Conservation (phyloP, 306 rosid genomes). For the Sicyos edulis region DNA sequence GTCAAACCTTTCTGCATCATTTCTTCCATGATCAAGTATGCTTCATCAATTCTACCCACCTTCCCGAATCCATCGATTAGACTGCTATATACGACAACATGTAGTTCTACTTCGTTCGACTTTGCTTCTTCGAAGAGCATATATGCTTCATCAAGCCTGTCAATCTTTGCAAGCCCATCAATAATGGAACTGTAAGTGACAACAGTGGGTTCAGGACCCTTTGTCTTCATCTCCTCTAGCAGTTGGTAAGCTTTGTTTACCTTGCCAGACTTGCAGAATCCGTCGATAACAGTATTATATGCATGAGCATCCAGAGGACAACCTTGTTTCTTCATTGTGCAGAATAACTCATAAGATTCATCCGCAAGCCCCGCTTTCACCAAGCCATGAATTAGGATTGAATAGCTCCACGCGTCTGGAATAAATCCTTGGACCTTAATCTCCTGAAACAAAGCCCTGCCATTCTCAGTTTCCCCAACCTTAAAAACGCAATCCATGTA, state of each 20-base stretch:
- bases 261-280: conserved; percentile 83
- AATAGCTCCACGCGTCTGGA: conserved; percentile 73
- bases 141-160: conserved; percentile 92
- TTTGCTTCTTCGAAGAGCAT: conserved; percentile 96
- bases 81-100: conserved; percentile 71
- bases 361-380: conserved; percentile 77
- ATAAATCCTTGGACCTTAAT: conserved; percentile 57
- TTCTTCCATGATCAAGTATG: conserved; percentile 84
- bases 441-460: conserved; percentile 73
- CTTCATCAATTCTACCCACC: conserved; percentile 94
- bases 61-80: conserved; percentile 91
- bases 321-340: conserved; percentile 83
- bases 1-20: conserved; percentile 79
- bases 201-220: conserved; percentile 73
- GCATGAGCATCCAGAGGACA: conserved; percentile 69
- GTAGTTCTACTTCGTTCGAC: conserved; percentile 60
- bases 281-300: conserved; percentile 73
- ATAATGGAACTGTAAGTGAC: conserved; percentile 86
- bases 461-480: conserved; percentile 74
- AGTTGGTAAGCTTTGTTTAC: conserved; percentile 87
- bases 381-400: conserved; percentile 81
- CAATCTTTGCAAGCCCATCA: conserved; percentile 89
- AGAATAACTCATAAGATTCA: conserved; percentile 64
- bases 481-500: conserved; percentile 92
- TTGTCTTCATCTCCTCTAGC: conserved; percentile 86